Evolutionary conservation across 129 eudicot species (phyloP), one percentile per base, ranked within the genome.

Genomic region (Centella asiatica): DNA sequence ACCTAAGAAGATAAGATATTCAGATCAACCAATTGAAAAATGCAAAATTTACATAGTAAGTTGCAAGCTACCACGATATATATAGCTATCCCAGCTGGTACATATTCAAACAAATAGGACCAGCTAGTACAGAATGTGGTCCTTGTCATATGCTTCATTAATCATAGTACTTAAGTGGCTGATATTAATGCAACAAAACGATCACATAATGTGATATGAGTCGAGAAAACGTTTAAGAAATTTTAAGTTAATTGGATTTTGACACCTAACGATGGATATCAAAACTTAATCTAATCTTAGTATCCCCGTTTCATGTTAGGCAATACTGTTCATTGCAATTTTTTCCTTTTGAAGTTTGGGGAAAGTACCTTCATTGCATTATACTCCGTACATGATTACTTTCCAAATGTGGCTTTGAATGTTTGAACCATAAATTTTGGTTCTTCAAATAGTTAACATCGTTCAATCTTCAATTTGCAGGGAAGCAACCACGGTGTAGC

Each of bases 1-100:
- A 27, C 48, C 37, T 18, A 32, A 22, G 29, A 65, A 42, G 81
- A 65, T 72, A 78, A 82, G 72, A 64, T 44, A 47, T 75, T 63
- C 73, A 36, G 62, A 56, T 56, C 62, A 36, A n/a, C 8, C 26
- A 56, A 56, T 54, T 26, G 25, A 4, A 31, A 29, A 29, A 7
- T 40, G 44, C 5, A 32, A 56, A 49, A 12, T 44, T 44, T 19
- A 19, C 27, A n/a, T 22, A n/a, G n/a, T n/a, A n/a, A n/a, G n/a
- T n/a, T n/a, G n/a, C n/a, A n/a, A n/a, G n/a, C n/a, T n/a, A n/a
- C n/a, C n/a, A n/a, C n/a, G n/a, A n/a, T n/a, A n/a, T n/a, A n/a
- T n/a, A n/a, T n/a, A n/a, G n/a, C 42, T 13, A 36, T 36, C 42
- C 42, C 42, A 37, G 42, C 29, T 54, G 60, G 37, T 54, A n/a